A percentile compares a stretch with the other conserved stretches of the same genome.
Evolutionary conservation across 768 basidiomycete species (phyloP).

Genomic region (Hygrophorus russula): DNA sequence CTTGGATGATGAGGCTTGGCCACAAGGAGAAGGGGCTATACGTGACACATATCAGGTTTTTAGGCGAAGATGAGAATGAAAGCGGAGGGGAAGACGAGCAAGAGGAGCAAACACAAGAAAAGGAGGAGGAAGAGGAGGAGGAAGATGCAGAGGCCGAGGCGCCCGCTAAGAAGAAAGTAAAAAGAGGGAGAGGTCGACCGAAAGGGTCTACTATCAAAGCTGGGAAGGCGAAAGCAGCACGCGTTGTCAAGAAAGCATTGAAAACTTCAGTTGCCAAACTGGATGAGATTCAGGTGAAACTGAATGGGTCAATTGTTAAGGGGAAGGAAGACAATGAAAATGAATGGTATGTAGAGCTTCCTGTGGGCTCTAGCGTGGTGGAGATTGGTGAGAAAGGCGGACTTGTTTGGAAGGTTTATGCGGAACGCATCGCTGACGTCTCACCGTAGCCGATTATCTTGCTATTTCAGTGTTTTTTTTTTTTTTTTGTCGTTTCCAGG

Average conservation of each 20-base stretch:
- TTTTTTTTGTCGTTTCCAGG: neutral
- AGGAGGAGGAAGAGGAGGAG: conserved; percentile 34
- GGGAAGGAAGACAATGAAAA: conserved; percentile 34
- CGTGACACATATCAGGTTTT: conserved; percentile 41
- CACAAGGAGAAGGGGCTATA: conserved; percentile 45
- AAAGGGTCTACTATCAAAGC: conserved; percentile 19
- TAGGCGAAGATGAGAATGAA: conserved; percentile 49
- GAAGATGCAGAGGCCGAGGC: conserved; percentile 30
- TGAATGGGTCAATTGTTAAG: conserved; percentile 45
- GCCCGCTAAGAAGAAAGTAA: conserved; percentile 27
- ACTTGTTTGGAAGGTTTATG: conserved; percentile 8
- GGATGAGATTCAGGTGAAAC: conserved; percentile 49
- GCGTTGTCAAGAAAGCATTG: conserved; percentile 28
- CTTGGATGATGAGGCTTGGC: conserved; percentile 57
- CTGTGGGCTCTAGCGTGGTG: conserved; percentile 47
- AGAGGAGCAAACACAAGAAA: conserved; percentile 24
- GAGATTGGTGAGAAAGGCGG: conserved; percentile 41
- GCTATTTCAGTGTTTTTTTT: neutral
- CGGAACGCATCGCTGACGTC: conserved; percentile 4
- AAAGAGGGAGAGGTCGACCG: conserved; percentile 26
- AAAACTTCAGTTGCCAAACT: conserved; percentile 21
- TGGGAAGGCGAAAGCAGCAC: conserved; percentile 18
- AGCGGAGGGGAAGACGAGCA: conserved; percentile 43
- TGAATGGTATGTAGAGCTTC: conserved; percentile 53
- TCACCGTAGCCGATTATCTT: neutral